Base-by-base conservation (phyloP, 306 rosid genomes). In the Lithocarpus polystachyus region DNA sequence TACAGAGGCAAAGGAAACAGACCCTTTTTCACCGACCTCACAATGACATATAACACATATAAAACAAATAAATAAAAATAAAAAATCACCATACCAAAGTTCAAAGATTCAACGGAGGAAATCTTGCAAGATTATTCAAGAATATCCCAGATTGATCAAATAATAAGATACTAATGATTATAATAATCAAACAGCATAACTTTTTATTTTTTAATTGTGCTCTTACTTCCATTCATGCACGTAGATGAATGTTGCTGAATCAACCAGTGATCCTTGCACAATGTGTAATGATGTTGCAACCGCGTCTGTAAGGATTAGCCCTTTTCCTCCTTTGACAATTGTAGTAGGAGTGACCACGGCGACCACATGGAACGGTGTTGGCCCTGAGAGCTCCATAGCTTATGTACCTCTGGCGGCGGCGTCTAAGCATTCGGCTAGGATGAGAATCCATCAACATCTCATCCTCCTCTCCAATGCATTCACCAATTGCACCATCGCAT, bases 311-410 rank as follows among this genome's bases (percentile, higher is more conserved):
- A 68, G 90, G 89, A 74, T 90, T 90, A 54, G 80, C 91, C 77
- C 19, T 23, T 1, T 56, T 72, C 4, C 75, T 28, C 5, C 31
- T 31, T 23, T 75, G 72, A 61, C 92, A 88, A 68, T 80, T 79
- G 60, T 90, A 90, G 74, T 90, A 90, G 18, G 95, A 90, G 4
- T 9, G 15, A 31, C 92, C 95, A 0, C 88, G 89, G 10, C 82
- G 82, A 17, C 69, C 76, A 23, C 87, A 84, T 4, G 92, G 92
- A 6, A 81, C 51, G 0, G 35, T 13, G 68, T 89, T 72, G 1
- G 72, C 19, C 52, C 2, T 76, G 4, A 90, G 75, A 11, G 91
- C 87, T 2, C 60, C 68, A 37, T 89, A 89, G 43, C 87, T 35
- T 1, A 89, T 82, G 82, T 28, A 87, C 55, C 45, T 71, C 1